Evolutionary conservation across 352 stramenopile genomes (phyloP).

Genomic region (Pythium sp.): DNA sequence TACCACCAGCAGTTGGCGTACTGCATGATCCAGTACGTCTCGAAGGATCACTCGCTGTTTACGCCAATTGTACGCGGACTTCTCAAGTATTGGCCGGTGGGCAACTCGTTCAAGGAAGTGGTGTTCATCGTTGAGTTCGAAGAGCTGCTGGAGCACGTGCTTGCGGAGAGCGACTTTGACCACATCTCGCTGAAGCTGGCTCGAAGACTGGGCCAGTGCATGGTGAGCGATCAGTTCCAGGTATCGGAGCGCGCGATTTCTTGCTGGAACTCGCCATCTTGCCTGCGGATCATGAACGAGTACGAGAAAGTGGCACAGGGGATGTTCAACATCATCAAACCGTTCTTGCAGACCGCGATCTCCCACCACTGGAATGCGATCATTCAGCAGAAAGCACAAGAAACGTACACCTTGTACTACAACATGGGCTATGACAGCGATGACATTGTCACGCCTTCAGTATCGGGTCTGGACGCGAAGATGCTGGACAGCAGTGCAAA

Average conservation of each 20-base stretch:
- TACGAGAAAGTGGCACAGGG: constrained; percentile 83
- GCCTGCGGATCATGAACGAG: constrained; percentile 87
- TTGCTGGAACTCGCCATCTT: constrained; percentile 77
- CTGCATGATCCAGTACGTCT: constrained; percentile 90
- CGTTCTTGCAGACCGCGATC: constrained; percentile 50
- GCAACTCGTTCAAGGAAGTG: constrained; percentile 87
- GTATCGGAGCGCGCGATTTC: constrained; percentile 82
- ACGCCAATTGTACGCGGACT: constrained; percentile 75
- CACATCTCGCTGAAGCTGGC: constrained; percentile 55
- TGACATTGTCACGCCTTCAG: constrained; percentile 30
- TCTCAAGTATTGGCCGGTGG: constrained; percentile 84
- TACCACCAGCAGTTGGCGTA: constrained; percentile 89
- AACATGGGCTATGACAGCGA: constrained; percentile 89
- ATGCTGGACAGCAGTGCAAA: constrained; percentile 47
- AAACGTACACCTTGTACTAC: constrained; percentile 88
- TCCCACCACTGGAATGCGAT: constrained; percentile 77
- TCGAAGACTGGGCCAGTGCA: constrained; percentile 63
- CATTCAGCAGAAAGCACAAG: constrained; percentile 83
- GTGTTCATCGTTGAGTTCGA: constrained; percentile 89
- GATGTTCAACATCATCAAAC: constrained; percentile 85
- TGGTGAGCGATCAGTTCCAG: constrained; percentile 84
- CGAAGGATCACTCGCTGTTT: constrained; percentile 86
- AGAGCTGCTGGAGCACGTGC: constrained; percentile 86
- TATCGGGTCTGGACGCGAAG: constrained; percentile 28
- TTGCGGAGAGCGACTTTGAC: constrained; percentile 77